Base-by-base conservation (phyloP, 2,329 filamentous ascomycete species). In the Sporothrix schenckii region DNA sequence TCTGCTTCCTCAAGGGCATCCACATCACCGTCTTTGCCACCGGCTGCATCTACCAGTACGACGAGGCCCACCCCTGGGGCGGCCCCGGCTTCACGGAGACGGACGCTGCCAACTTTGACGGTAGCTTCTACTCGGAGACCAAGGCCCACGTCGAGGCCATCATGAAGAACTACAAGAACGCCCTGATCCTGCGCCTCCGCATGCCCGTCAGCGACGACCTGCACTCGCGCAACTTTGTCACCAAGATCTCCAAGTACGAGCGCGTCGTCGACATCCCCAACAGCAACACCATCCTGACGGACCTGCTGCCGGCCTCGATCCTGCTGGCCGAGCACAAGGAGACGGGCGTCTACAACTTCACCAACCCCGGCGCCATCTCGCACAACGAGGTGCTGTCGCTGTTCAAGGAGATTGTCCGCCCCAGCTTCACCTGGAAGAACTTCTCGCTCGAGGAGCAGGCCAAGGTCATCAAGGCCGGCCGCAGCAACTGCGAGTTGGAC, bases 321-420 rank as follows among this genome's bases (percentile, higher is more conserved):
- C 84, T 99, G 58, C 85, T 98, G 72, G 95, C 94, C 14, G 95
- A 99, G 81, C 95, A 99, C 82, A 97, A 97, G 78, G 88, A 90
- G 54, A 86, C 84, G 0, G 89, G 89, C 21, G 81, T 91, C 74
- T 90, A 88, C 80, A 91, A 91, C 80, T 90, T 91, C 78, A 90
- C 88, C 72, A 91, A 91, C 79, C 89, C 89, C 0, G 89, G 88
- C 14, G 86, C 87, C 73, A 90, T 91, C 77, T 89, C 87, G n/a
- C 88, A 91, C 80, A 91, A 91, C 77, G 88, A 91, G 79, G 88
- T 91, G 7, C 81, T 91, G 52, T 75, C 80, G 2, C 80, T 91
- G 54, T 90, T 90, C 80, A 85, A 84, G 75, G 83, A 90, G 73
- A 87, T 89, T 73, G 84, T 91, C 50, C 84, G 88, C 53, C 88